Evolutionary conservation across 306 rosid genomes (phyloP), one percentile per base, ranked within the genome.

Genomic region (Pyrus pyrifolia): DNA sequence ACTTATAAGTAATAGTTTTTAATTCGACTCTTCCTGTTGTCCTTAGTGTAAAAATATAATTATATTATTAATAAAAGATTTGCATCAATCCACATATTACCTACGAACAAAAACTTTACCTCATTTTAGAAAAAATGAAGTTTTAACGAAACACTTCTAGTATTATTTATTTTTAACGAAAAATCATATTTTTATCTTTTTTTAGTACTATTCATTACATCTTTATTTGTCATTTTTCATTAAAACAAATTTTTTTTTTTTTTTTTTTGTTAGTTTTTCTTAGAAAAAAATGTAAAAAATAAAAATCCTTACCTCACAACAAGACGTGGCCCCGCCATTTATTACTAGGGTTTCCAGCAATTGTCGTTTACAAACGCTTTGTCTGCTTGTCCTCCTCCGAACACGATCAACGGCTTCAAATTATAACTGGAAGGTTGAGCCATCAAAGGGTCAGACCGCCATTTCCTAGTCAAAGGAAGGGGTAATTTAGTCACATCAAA

Each of bases 371-470:
- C 74, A 27, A 10, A 6, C 3, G 45, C 33, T 11, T 15, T 53
- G 30, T 4, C 45, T 29, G 70, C 53, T 30, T 72, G 38, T 71
- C 30, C 70, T 11, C 5, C 53, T 6, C 46, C n/a, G 9, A 10
- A 70, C 78, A 5, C 19, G 67, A 89, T 84, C 84, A 87, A 87
- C 87, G 87, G 89, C 75, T 81, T 80, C 68, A 77, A 87, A 78
- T 78, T 92, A 86, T 78, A 88, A 86, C 18, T 9, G 78, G 65
- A 31, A 80, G 67, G 59, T 2, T 11, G 52, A 67, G 44, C 31
- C 30, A 12, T 30, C 1, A 6, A 25, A 38, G 44, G 21, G 64
- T 59, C 30, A 49, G 22, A 70, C 19, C 35, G 71, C 70, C 75
- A 70, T 29, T 81, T 70, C 38, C 27, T 30, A 12, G 19, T n/a